These are phyloP conservation scores for Boletales sp. DNA, from an alignment of 768 basidiomycete species.

Conservation along the genomic window DNA sequence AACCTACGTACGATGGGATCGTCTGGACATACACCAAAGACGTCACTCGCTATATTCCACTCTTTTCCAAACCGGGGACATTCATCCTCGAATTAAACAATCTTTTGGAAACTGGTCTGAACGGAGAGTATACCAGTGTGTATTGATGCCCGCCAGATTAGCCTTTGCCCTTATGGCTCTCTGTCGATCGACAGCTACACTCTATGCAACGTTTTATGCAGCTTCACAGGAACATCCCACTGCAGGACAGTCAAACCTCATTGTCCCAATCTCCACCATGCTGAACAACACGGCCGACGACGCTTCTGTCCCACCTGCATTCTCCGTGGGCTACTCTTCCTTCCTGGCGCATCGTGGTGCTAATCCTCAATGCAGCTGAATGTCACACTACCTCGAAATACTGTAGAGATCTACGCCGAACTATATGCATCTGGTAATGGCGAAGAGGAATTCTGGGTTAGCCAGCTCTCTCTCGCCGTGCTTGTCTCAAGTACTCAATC, in stretches of 20 bases:
- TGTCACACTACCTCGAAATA: slow-evolving; percentile 66
- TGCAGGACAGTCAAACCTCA: slow-evolving; percentile 56
- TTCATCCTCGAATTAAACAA: slow-evolving; percentile 78
- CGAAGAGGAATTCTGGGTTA: slow-evolving; percentile 77
- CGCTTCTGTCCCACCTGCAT: slow-evolving; percentile 71
- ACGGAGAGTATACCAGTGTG: slow-evolving; percentile 70
- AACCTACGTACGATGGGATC: slow-evolving; percentile 67
- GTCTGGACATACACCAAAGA: slow-evolving; percentile 80
- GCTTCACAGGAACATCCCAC: slow-evolving; percentile 56
- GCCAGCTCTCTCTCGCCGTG: slow-evolving; percentile 5
- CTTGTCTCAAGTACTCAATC: neutral
- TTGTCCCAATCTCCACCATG: slow-evolving; percentile 68
- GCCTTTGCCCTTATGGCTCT: neutral
- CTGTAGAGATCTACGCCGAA: slow-evolving; percentile 66
- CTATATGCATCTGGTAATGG: slow-evolving; percentile 67
- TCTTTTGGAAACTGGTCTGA: slow-evolving; percentile 50
- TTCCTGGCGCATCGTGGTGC: neutral
- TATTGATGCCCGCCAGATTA: slow-evolving; percentile 1
- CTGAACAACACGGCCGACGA: slow-evolving; percentile 62
- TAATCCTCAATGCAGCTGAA: slow-evolving; percentile 42
- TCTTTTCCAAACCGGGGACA: slow-evolving; percentile 64
- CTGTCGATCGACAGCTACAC: slow-evolving; percentile 43
- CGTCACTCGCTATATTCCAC: slow-evolving; percentile 65
- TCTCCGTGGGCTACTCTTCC: slow-evolving; percentile 46
- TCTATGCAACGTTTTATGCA: slow-evolving; percentile 70